Base-by-base conservation (phyloP, 2,329 filamentous ascomycete genomes). In the Orbilia javanica region DNA sequence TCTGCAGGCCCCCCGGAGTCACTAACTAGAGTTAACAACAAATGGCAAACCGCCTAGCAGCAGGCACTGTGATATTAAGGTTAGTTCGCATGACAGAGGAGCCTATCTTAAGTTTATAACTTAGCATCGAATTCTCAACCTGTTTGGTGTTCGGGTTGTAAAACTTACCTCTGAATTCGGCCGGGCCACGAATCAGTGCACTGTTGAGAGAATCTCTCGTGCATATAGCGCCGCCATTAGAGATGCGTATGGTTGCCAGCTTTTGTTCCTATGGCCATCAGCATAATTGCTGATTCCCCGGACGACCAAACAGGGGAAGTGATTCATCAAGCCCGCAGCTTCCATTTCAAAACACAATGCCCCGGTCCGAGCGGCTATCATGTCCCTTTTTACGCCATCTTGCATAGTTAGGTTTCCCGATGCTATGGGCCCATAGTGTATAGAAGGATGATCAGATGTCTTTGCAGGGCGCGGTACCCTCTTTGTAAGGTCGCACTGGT, bases 301-400 rank as follows among this genome's bases (percentile, higher is more conserved):
- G n/a, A 70, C 18, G 3, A 52, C 52, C 8, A 70, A 27, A 27
- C 66, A 70, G 13, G 52, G 39, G 13, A 39, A 52, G 1, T 13
- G 31, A 13, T 48, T 25, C 13, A 34, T 62, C 29, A 69, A 11
- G 10, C 65, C 50, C 15, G 65, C 31, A 8, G 65, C 65, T 34
- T 68, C 65, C 65, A 68, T 68, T 29, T 70, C 66, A 20, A 70
- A 60, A 44, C 66, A 70, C 11, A 70, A 27, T 10, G 66, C 66
- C 0, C 53, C 53, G 3, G 42, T 60, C 34, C 42, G 20, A 13
- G 18, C 44, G 4, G 11, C 22, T 1, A 70, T 70, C 1, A 3
- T 25, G n/a, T 69, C 66, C 10, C 66, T n/a, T 44, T 42, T 34
- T 1, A 42, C 11, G 5, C n/a, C 66, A n/a, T 70, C 42, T n/a